Base-by-base conservation (phyloP, 768 basidiomycete genomes). In the Leccinum truebloodii region DNA sequence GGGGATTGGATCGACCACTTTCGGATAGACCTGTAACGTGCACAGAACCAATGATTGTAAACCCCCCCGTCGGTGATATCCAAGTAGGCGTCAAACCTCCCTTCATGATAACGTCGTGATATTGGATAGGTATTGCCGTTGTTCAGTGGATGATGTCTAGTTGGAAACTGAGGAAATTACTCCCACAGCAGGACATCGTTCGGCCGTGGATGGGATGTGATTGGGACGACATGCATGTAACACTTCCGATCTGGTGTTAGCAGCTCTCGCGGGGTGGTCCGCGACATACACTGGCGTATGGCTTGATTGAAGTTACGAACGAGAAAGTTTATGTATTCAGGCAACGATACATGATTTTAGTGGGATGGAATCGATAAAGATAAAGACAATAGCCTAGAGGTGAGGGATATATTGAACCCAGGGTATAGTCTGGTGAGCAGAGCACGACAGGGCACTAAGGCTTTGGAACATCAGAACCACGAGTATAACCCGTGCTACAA, bases 191-290 rank as follows among this genome's bases (percentile, higher is more conserved):
- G 67, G 63, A 34, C 34, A 57, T 7, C 62, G 62, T 22, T 65
- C 28, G 41, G 53, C 60, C 44, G 2, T 46, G 8, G 73, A 74
- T 12, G 69, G 65, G 49, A 41, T 74, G 59, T 91, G 89, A 89
- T 63, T 91, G 89, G 87, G 88, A 89, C 8, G 39, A 41, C 28
- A 28, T 28, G 28, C 28, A 28, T n/a, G n/a, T n/a, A n/a, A 28
- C 28, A 28, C 28, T 28, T 28, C 28, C n/a, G n/a, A n/a, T 28
- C 28, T 8, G 7, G 28, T 28, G 28, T 28, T 6, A 28, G 28
- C 28, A 28, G 28, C 28, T 28, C 24, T 24, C 24, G 24, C 24
- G 28, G 28, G 28, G 28, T 28, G 10, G 24, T 24, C 24, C 3
- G 24, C 24, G 24, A 24, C 24, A 24, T 24, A 24, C 24, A 24